Evolutionary conservation across 352 stramenopile species (phyloP), one percentile per base, ranked within the genome.

Genomic region (Globisporangium mamillatum): DNA sequence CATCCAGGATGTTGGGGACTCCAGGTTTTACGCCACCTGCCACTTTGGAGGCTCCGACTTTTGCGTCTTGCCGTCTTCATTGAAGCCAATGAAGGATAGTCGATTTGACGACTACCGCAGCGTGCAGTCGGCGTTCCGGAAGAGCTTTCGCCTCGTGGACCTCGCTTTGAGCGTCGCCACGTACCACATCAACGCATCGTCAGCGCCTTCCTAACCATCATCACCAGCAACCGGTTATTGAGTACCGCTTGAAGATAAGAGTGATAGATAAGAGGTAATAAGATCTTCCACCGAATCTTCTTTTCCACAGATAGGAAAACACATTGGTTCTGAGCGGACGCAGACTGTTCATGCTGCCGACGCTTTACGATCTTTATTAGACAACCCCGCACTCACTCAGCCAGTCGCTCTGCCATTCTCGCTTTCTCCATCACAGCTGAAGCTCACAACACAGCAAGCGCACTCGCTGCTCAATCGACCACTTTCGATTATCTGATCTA

Each of bases 1-100:
- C 25, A 48, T 72, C 29, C 59, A 59, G 20, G 53, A 50, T 18
- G 53, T 24, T 38, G 53, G 50, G 1, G 14, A n/a, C 4, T 24
- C 22, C 2, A 67, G 27, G 41, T 72, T 72, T 61, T 68, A 68
- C 52, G 67, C 60, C 2, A 58, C 38, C 36, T 72, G 62, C 24
- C 36, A 34, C 25, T 68, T 72, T 25, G 22, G 53, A 24, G 41
- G 67, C 54, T 24, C 29, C 0, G 67, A 67, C 20, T 72, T 62
- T 24, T 50, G 29, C 22, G 53, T 4, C 4, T 52, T 71, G 25
- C 44, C 46, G 34, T 38, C 44, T 7, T 29, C 46, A 12, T 38
- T n/a, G 10, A 24, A 16, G 4, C 8, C 24, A 7, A 14, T 25
- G 36, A 16, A 38, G 34, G 38, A 59, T 1, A 25, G 34, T 4